Conservation (phyloP, 805 yeast genomes). For the Clavispora santaluciae region DNA sequence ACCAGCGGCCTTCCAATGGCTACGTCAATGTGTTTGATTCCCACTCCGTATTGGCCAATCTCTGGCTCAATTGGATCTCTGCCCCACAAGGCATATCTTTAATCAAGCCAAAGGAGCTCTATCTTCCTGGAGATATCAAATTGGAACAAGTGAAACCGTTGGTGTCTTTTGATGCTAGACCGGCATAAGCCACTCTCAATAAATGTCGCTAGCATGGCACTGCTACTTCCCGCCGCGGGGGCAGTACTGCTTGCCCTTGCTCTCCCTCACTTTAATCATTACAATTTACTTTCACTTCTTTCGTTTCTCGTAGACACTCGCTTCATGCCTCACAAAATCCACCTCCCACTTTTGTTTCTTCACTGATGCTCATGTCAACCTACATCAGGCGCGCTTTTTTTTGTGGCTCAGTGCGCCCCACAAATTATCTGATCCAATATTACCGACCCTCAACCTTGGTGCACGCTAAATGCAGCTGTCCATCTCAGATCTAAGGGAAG, state of each 20-base stretch:
- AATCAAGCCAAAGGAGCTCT: conserved; percentile 6
- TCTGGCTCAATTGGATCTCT: conserved; percentile 36
- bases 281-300: not conserved
- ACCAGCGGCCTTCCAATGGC: conserved; percentile 26
- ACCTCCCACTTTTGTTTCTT: not conserved
- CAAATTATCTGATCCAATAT: not conserved
- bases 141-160: conserved; percentile 6
- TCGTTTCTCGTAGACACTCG: not conserved
- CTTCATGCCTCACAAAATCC: not conserved
- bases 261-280: not conserved
- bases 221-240: no score
- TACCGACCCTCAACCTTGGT: not conserved
- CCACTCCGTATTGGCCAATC: conserved; percentile 20
- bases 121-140: conserved; percentile 7
- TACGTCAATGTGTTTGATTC: conserved; percentile 31
- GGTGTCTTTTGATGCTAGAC: conserved; percentile 3
- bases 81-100: conserved; percentile 19
- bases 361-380: not conserved
- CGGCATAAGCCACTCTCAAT: not conserved
- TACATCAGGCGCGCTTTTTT: not conserved
- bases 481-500: conserved; percentile 6
- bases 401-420: not conserved
- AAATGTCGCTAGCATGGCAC: not conserved
- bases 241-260: not conserved
- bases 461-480: not conserved